A percentile compares a stretch with the other conserved stretches of the same genome.
Conservation (phyloP, 1,139 yeast genomes). For the Candida freyschussii region DNA sequence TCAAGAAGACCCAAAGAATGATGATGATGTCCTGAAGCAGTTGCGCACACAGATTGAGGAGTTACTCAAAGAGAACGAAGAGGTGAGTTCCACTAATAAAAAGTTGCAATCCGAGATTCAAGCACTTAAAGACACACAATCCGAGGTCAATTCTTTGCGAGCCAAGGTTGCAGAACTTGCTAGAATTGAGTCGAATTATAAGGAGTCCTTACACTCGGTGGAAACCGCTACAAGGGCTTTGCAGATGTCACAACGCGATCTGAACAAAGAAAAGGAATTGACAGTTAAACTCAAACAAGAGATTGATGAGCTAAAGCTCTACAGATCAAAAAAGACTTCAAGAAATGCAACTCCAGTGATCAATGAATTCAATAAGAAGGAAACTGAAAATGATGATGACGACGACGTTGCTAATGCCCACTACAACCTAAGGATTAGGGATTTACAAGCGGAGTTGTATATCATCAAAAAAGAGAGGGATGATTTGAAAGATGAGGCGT, state of each 20-base stretch:
- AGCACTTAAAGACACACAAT: constrained; percentile 7
- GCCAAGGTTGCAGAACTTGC: constrained; percentile 32
- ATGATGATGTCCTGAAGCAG: constrained; percentile 3
- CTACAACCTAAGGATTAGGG: constrained; percentile 71
- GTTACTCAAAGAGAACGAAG: constrained; percentile 22
- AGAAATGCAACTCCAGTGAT: constrained; percentile 32
- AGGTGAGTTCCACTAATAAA: constrained; percentile 6
- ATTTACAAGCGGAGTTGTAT: constrained; percentile 77
- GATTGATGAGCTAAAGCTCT: constrained; percentile 62
- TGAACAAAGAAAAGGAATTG: constrained; percentile 51
- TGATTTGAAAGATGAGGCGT: constrained; percentile 63
- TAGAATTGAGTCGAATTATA: constrained; percentile 52
- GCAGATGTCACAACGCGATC: constrained; percentile 66
- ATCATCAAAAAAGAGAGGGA: constrained; percentile 82
- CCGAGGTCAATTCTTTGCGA: constrained; percentile 27
- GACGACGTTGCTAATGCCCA: constrained; percentile 57
- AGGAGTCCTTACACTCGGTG: constrained; percentile 66
- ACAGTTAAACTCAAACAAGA: constrained; percentile 58
- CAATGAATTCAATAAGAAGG: constrained; percentile 15
- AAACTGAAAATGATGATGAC: constrained; percentile 36
- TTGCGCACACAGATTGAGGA: constrained; percentile 23
- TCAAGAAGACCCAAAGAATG: neutral
- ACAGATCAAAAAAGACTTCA: constrained; percentile 34
- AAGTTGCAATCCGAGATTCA: constrained; percentile 9
- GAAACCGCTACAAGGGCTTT: constrained; percentile 74